These are phyloP conservation scores for Uronychia binucleata DNA, from an alignment of 73 alveolate genomes.

Conservation along the genomic window DNA sequence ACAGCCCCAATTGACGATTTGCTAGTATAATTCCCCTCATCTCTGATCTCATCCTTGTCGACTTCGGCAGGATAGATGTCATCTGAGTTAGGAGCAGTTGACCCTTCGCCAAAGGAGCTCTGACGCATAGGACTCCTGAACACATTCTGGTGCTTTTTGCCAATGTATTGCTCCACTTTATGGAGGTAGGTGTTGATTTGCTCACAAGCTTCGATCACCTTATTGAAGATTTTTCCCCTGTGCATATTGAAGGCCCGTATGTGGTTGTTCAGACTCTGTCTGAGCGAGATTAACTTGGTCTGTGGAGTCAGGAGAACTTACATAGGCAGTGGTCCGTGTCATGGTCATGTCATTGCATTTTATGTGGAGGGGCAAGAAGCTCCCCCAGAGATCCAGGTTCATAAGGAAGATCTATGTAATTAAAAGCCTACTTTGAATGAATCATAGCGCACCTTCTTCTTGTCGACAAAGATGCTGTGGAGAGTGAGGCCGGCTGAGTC, in stretches of 20 bases:
- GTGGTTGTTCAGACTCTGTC: slow-evolving; percentile 8
- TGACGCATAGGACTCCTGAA: neutral
- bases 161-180: slow-evolving; percentile 23
- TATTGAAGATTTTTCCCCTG: neutral
- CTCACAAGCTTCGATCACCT: neutral
- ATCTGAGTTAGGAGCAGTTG: slow-evolving; percentile 1
- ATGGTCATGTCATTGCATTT: slow-evolving; percentile 42
- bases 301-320: slow-evolving; percentile 2
- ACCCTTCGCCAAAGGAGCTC: neutral
- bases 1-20: too few relatives aligned
- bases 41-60: too few relatives aligned
- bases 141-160: slow-evolving; percentile 31
- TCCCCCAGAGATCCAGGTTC: slow-evolving; percentile 64
- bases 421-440: neutral
- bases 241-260: neutral
- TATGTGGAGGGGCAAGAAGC: slow-evolving; percentile 34
- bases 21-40: too few relatives aligned
- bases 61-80: too few relatives aligned
- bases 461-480: slow-evolving; percentile 1
- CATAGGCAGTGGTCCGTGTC: slow-evolving; percentile 46
- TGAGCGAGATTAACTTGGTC: slow-evolving; percentile 32
- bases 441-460: neutral
- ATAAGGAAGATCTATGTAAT: slow-evolving; percentile 2
- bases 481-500: slow-evolving; percentile 26
- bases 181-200: slow-evolving; percentile 13